A percentile compares a stretch with the other conserved stretches of the same genome.
Evolutionary conservation across 768 basidiomycete species (phyloP).

Genomic region (Leccinum longicurvipes): DNA sequence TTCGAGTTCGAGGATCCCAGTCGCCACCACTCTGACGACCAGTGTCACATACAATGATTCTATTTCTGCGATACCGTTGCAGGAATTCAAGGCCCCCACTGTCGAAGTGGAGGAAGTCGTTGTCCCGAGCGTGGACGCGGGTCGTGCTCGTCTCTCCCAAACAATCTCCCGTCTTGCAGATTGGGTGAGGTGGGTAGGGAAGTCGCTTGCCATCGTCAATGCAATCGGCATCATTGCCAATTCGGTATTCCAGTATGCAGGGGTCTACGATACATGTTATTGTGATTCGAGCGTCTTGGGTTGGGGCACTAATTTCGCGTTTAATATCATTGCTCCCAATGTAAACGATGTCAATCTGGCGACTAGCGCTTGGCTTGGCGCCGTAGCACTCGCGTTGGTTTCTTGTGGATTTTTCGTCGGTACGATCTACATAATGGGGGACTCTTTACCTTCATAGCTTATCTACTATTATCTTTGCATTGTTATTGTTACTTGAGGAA

Average conservation of each 20-base stretch:
- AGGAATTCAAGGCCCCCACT: not conserved
- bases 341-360: constrained; percentile 23
- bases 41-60: not conserved
- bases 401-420: constrained; percentile 26
- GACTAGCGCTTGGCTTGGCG: constrained; percentile 38
- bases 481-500: not conserved
- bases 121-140: not conserved
- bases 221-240: constrained; percentile 23
- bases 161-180: constrained; percentile 3
- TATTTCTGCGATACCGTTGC: not conserved
- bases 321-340: constrained; percentile 23
- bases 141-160: not conserved
- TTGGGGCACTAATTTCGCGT: constrained; percentile 25
- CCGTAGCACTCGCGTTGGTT: constrained; percentile 27
- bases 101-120: not conserved
- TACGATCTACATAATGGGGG: constrained; percentile 27
- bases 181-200: constrained; percentile 25
- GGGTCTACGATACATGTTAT: constrained; percentile 28
- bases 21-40: not conserved
- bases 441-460: constrained; percentile 15
- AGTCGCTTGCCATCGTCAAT: constrained; percentile 28
- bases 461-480: not conserved
- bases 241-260: constrained; percentile 30
- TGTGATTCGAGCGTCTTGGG: constrained; percentile 27
- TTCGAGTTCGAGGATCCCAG: not conserved